A percentile compares a stretch with the other conserved stretches of the same genome.
phyloP scores from a whole-genome alignment of 2,329 filamentous ascomycete genomes.

The Elsinoe batatas region DNA sequence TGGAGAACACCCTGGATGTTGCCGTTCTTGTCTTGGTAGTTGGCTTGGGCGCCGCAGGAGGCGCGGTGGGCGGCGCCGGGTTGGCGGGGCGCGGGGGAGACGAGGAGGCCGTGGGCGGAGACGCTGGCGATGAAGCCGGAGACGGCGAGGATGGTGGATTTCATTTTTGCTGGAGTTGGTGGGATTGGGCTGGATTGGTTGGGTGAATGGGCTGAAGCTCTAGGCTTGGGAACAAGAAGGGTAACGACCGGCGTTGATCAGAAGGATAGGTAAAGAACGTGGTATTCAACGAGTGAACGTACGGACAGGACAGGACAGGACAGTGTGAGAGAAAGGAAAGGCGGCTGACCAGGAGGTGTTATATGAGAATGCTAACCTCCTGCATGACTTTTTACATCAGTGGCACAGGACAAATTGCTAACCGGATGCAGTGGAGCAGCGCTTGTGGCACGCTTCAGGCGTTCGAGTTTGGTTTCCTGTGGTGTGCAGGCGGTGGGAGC shows the following conservation, averaged over 20 bases:
- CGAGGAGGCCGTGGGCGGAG: constrained; percentile 29
- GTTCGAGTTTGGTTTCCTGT: not conserved
- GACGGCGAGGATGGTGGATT: constrained; percentile 22
- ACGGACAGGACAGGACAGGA: not conserved
- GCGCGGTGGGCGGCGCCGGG: constrained; percentile 32
- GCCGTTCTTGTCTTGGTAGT: constrained; percentile 46
- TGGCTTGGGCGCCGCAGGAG: constrained; percentile 46
- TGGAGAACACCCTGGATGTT: constrained; percentile 49
- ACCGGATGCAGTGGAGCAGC: not conserved
- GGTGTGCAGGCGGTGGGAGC: not conserved
- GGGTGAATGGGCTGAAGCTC: not conserved
- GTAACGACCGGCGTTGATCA: not conserved
- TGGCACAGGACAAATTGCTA: not conserved
- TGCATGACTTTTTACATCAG: not conserved
- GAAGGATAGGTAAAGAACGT: not conserved
- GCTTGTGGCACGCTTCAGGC: not conserved
- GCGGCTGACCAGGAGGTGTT: not conserved
- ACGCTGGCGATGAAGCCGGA: constrained; percentile 25
- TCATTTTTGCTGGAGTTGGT: constrained; percentile 15
- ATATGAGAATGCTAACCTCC: not conserved
- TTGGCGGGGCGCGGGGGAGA: constrained; percentile 21
- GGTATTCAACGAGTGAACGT: not conserved
- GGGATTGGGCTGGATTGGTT: not conserved
- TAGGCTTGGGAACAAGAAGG: not conserved
- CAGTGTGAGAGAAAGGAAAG: not conserved